Evolutionary conservation across 495 filamentous ascomycete species (phyloP).

Genomic region (Podospora anserina): DNA sequence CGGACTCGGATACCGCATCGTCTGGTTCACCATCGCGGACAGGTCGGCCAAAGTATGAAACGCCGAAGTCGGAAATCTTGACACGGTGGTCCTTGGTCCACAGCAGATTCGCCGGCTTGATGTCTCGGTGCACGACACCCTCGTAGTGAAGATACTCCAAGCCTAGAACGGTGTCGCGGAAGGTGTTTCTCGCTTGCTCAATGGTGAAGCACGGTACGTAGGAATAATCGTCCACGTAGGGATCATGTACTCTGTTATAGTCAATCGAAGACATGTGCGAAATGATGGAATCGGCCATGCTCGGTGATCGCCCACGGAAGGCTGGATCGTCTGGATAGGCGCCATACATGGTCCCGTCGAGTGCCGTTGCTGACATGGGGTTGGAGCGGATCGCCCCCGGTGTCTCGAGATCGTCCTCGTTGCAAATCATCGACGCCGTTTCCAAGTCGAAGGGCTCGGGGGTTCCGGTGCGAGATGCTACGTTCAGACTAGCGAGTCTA

Average conservation of each 20-base stretch:
- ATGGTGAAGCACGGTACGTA: slow-evolving; percentile 91
- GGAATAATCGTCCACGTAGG: slow-evolving; percentile 76
- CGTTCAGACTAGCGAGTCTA: slow-evolving; percentile 44
- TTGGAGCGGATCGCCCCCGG: slow-evolving; percentile 44
- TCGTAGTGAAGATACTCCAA: slow-evolving; percentile 96
- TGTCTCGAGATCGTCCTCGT: slow-evolving; percentile 46
- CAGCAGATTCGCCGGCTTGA: slow-evolving; percentile 97
- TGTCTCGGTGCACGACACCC: slow-evolving; percentile 95
- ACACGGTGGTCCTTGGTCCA: slow-evolving; percentile 80
- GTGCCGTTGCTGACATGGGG: slow-evolving; percentile 51
- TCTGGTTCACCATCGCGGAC: slow-evolving; percentile 72
- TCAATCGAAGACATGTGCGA: slow-evolving; percentile 59
- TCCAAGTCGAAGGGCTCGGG: slow-evolving; percentile 47
- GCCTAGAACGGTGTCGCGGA: slow-evolving; percentile 89
- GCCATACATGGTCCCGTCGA: slow-evolving; percentile 76
- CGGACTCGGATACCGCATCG: slow-evolving; percentile 76
- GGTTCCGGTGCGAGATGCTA: slow-evolving; percentile 39
- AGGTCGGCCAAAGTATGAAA: slow-evolving; percentile 89
- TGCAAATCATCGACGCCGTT: slow-evolving; percentile 27
- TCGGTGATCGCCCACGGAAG: slow-evolving; percentile 55
- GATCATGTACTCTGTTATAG: slow-evolving; percentile 49
- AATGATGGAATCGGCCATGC: slow-evolving; percentile 58
- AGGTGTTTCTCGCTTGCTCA: slow-evolving; percentile 76
- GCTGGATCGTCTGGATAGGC: slow-evolving; percentile 58
- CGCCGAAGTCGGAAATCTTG: slow-evolving; percentile 99